Conservation (phyloP, 2,329 filamentous ascomycete species). For the Pseudogymnoascus sp. region DNA sequence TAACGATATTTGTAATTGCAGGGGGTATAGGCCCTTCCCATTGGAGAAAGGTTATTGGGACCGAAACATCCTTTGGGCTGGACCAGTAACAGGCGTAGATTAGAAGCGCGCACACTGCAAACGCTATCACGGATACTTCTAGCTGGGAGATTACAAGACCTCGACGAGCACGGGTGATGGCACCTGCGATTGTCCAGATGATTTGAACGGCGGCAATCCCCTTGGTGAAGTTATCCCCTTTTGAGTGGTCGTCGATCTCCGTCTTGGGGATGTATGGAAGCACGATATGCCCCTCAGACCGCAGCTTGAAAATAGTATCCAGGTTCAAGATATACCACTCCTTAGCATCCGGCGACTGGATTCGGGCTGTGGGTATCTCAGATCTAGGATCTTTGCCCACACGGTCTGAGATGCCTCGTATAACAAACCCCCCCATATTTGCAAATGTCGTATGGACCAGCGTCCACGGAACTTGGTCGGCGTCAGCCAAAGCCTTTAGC, state of each 20-base stretch:
- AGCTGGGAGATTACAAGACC: conserved; percentile 10
- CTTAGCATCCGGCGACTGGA: background rate
- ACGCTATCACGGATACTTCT: conserved; percentile 11
- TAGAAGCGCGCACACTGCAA: conserved; percentile 6
- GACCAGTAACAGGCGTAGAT: conserved; percentile 9
- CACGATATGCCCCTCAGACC: background rate
- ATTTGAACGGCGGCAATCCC: conserved; percentile 7
- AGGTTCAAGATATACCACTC: background rate
- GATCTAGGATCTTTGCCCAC: background rate
- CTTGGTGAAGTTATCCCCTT: conserved; percentile 9
- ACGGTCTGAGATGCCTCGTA: background rate
- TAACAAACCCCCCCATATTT: background rate
- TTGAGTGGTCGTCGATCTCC: background rate
- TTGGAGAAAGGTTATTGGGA: background rate
- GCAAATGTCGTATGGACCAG: background rate
- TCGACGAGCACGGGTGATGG: background rate
- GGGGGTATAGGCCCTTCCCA: background rate
- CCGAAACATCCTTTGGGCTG: conserved; percentile 4
- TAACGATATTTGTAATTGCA: background rate
- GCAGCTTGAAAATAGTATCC: background rate
- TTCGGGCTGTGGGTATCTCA: background rate
- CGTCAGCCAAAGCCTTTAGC: background rate
- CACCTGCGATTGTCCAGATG: background rate
- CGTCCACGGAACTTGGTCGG: background rate
- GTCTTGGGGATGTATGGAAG: background rate